Evolutionary conservation across 2,329 filamentous ascomycete species (phyloP).

Genomic region (Lachnellula hyalina): DNA sequence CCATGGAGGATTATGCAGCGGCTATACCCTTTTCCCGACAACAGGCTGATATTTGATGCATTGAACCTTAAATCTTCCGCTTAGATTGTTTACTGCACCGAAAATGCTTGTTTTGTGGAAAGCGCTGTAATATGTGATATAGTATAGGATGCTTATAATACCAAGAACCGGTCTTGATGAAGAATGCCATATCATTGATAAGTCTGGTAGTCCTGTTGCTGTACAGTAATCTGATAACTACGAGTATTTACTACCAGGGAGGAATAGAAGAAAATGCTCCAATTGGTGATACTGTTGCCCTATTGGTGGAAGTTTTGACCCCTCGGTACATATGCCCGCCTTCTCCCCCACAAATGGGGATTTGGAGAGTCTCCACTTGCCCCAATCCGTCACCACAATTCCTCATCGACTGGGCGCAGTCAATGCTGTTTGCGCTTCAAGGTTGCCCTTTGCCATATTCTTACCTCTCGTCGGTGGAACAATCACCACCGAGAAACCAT

Average conservation of each 20-base stretch:
- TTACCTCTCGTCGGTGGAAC: conserved; percentile 16
- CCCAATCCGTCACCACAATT: neutral
- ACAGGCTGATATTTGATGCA: conserved; percentile 2
- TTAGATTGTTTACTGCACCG: too few relatives aligned
- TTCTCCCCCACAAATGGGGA: conserved; percentile 5
- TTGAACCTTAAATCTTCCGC: too few relatives aligned
- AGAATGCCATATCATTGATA: too few relatives aligned
- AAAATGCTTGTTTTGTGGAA: too few relatives aligned
- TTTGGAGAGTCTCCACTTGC: neutral
- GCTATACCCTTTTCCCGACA: neutral
- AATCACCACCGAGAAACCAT: conserved; percentile 15
- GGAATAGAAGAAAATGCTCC: neutral
- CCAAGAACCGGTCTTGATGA: too few relatives aligned
- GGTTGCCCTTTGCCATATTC: too few relatives aligned
- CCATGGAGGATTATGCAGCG: too few relatives aligned
- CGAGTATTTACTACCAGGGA: neutral
- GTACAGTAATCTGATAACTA: too few relatives aligned
- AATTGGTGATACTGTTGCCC: neutral
- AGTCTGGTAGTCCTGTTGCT: too few relatives aligned
- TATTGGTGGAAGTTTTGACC: conserved; percentile 19
- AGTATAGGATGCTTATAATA: too few relatives aligned
- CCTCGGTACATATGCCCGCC: conserved; percentile 4
- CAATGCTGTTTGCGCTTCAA: too few relatives aligned
- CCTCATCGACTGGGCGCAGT: neutral
- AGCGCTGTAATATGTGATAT: too few relatives aligned